phyloP scores from a whole-genome alignment of 2,329 filamentous ascomycete species.

The Hypoxylon sp. region DNA sequence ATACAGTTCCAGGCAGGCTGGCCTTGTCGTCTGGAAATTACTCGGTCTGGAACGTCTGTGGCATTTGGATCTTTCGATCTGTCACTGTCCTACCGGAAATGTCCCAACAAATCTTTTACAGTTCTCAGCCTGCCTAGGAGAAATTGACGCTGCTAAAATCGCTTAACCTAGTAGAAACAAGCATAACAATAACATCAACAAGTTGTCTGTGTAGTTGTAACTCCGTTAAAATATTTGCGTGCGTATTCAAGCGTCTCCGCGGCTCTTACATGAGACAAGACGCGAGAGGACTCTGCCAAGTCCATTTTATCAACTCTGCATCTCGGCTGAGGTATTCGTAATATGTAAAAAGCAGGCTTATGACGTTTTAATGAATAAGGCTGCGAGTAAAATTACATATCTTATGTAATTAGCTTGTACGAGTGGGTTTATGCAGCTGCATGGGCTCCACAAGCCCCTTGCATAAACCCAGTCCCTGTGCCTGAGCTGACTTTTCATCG shows the following conservation, averaged over 20 bases:
- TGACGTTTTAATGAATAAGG: constrained; percentile 36
- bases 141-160: constrained; percentile 30
- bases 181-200: constrained; percentile 19
- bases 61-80: constrained; percentile 36
- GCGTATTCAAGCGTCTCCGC: constrained; percentile 5
- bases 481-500: constrained; percentile 25
- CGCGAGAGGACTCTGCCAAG: constrained; percentile 30
- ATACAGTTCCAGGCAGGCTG: constrained; percentile 32
- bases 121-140: constrained; percentile 26
- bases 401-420: constrained; percentile 24
- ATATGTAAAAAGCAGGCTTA: constrained; percentile 34
- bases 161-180: constrained; percentile 13
- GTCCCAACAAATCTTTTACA: constrained; percentile 33
- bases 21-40: constrained; percentile 18
- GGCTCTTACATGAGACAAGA: too few species aligned
- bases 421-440: constrained; percentile 17
- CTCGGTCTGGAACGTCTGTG: constrained; percentile 41
- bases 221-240: neutral
- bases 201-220: neutral
- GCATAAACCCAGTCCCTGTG: constrained; percentile 30
- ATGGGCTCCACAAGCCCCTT: constrained; percentile 28
- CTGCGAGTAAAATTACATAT: constrained; percentile 29
- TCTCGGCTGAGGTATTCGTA: constrained; percentile 33
- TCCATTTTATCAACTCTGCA: constrained; percentile 27
- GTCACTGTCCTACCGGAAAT: constrained; percentile 40